phyloP scores from a whole-genome alignment of 2,329 filamentous ascomycete genomes.

The Chaetothyriales sp. region DNA sequence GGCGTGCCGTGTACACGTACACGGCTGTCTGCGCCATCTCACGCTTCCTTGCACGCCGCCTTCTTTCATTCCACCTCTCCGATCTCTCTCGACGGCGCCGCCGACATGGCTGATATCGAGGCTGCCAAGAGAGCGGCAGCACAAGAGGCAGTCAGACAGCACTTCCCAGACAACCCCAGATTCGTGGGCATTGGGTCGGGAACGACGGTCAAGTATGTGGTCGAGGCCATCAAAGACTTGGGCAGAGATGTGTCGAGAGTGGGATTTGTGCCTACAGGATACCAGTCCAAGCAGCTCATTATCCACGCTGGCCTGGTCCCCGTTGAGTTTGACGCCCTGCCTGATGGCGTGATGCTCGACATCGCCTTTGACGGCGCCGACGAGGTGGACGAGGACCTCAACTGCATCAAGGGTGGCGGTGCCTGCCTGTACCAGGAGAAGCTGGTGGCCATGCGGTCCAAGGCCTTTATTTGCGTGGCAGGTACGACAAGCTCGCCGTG shows the following conservation, averaged over 20 bases:
- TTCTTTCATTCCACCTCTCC: background rate
- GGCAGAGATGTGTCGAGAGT: constrained; percentile 42
- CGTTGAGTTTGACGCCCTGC: constrained; percentile 63
- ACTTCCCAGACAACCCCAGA: constrained; percentile 43
- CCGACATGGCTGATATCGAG: constrained; percentile 32
- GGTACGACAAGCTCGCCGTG: constrained; percentile 36
- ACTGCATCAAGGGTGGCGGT: constrained; percentile 94
- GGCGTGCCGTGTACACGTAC: background rate
- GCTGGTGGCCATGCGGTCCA: constrained; percentile 71
- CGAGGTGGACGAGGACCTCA: constrained; percentile 86
- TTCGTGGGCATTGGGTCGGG: constrained; percentile 54
- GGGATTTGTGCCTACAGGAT: constrained; percentile 83
- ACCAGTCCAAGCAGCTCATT: constrained; percentile 79
- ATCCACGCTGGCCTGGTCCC: constrained; percentile 62
- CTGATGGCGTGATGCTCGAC: constrained; percentile 54
- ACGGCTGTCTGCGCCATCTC: background rate
- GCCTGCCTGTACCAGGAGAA: constrained; percentile 98
- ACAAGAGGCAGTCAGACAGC: constrained; percentile 43
- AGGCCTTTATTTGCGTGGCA: constrained; percentile 76
- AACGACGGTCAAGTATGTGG: constrained; percentile 53
- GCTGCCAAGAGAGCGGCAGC: constrained; percentile 48
- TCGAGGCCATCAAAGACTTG: constrained; percentile 47
- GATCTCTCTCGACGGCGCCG: too few relatives aligned
- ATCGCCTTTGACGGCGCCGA: constrained; percentile 94
- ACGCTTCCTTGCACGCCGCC: constrained; percentile 1